phyloP scores from a whole-genome alignment of 768 basidiomycete genomes.

The Russula ochroleuca region DNA sequence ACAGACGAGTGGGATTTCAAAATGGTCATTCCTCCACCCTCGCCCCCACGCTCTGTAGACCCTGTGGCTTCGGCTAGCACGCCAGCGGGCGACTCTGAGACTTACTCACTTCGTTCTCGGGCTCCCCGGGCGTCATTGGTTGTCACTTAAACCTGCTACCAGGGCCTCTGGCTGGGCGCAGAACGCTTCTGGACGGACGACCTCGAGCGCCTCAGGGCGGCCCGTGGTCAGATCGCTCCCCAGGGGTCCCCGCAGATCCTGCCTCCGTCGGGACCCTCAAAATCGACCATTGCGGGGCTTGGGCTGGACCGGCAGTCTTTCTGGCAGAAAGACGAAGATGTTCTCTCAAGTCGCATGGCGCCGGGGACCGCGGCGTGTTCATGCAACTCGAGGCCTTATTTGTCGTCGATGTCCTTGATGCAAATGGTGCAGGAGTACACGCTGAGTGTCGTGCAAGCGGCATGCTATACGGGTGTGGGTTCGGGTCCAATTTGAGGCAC shows the following conservation, averaged over 20 bases:
- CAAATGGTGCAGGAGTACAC: slow-evolving; percentile 39
- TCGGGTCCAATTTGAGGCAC: no score
- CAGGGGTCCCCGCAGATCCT: slow-evolving; percentile 55
- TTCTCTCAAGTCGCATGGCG: slow-evolving; percentile 38
- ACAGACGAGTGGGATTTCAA: slow-evolving; percentile 70
- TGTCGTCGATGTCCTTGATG: slow-evolving; percentile 49
- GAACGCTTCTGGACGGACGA: slow-evolving; percentile 88
- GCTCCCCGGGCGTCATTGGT: background rate
- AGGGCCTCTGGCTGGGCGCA: slow-evolving; percentile 86
- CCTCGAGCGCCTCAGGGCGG: slow-evolving; percentile 71
- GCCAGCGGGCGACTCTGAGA: background rate
- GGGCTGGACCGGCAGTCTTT: slow-evolving; percentile 20
- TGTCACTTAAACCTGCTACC: slow-evolving; percentile 56
- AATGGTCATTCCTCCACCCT: slow-evolving; percentile 38
- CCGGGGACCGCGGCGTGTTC: slow-evolving; percentile 61
- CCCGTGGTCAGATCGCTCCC: slow-evolving; percentile 63
- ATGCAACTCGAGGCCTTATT: slow-evolving; percentile 65
- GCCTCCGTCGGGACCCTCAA: slow-evolving; percentile 54
- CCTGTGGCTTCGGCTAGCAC: background rate
- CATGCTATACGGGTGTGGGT: slow-evolving; percentile 70
- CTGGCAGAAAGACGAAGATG: slow-evolving; percentile 18
- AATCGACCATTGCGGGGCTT: slow-evolving; percentile 27
- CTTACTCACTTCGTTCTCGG: slow-evolving; percentile 9
- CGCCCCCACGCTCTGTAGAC: background rate
- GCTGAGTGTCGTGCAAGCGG: slow-evolving; percentile 67